Conservation (phyloP, 1,139 yeast genomes). For the Geotrichum restrictum region DNA sequence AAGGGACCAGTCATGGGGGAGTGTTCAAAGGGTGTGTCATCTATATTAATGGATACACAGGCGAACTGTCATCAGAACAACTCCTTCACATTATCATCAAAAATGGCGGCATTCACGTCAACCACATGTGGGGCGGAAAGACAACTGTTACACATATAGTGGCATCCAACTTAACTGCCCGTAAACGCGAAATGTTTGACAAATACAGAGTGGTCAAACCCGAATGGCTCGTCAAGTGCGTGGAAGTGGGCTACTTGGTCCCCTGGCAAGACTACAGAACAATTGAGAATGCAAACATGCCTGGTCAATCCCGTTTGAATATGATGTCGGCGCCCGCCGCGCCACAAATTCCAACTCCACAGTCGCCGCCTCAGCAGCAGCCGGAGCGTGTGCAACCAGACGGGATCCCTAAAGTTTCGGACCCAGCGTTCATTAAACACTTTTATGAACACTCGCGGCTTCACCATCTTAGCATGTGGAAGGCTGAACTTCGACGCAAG, state of each 20-base stretch:
- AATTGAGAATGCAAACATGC: slow-evolving; percentile 35
- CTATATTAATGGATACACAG: slow-evolving; percentile 81
- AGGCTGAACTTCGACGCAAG: slow-evolving; percentile 62
- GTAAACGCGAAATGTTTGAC: slow-evolving; percentile 61
- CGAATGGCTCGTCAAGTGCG: slow-evolving; percentile 71
- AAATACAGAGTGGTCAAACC: slow-evolving; percentile 77
- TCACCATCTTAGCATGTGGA: slow-evolving; percentile 87
- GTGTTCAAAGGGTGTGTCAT: slow-evolving; percentile 60
- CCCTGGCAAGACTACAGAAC: slow-evolving; percentile 71
- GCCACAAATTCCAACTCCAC: not conserved
- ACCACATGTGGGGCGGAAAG: slow-evolving; percentile 56
- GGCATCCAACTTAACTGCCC: slow-evolving; percentile 73
- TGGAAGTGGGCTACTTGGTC: slow-evolving; percentile 46
- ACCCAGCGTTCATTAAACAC: slow-evolving; percentile 66
- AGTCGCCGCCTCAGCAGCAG: not conserved
- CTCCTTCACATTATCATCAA: slow-evolving; percentile 66
- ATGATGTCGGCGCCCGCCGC: not conserved
- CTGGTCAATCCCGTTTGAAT: slow-evolving; percentile 10
- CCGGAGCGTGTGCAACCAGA: not conserved
- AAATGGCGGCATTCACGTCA: slow-evolving; percentile 59
- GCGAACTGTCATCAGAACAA: slow-evolving; percentile 63
- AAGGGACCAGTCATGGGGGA: not conserved
- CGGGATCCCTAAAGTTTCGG: slow-evolving; percentile 28
- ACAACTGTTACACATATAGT: slow-evolving; percentile 78
- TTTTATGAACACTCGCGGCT: slow-evolving; percentile 79